Conservation (phyloP, 805 yeast species). For the Wickerhamomyces canadensis region DNA sequence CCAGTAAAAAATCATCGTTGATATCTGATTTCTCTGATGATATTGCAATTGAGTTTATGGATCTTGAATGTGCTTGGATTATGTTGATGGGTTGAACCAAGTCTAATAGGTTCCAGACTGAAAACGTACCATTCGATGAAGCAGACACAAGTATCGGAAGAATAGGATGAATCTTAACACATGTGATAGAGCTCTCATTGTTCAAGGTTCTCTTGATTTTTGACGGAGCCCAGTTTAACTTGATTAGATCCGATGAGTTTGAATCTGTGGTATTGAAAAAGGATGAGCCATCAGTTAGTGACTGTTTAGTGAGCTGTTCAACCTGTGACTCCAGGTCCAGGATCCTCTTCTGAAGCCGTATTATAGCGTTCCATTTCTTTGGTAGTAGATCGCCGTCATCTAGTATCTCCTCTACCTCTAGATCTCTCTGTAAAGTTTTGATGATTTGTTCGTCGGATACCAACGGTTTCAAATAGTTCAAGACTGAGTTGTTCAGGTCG, state of each 20-base stretch:
- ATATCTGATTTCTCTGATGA: slow-evolving; percentile 36
- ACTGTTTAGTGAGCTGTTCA: slow-evolving; percentile 40
- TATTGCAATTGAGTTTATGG: slow-evolving; percentile 54
- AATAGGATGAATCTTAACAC: slow-evolving; percentile 69
- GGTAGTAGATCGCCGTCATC: slow-evolving; percentile 40
- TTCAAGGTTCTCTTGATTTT: slow-evolving; percentile 20
- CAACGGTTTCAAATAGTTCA: slow-evolving; percentile 40
- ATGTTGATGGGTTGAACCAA: slow-evolving; percentile 54
- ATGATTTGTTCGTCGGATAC: slow-evolving; percentile 10
- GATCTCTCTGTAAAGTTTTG: slow-evolving; percentile 17
- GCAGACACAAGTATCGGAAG: slow-evolving; percentile 62
- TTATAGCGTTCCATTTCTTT: slow-evolving; percentile 84
- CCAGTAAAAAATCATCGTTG: slow-evolving; percentile 27
- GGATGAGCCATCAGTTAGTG: slow-evolving; percentile 32
- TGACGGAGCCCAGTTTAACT: slow-evolving; percentile 23
- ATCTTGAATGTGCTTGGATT: slow-evolving; percentile 71
- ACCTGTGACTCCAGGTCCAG: slow-evolving; percentile 63
- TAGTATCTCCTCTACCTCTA: slow-evolving; percentile 14
- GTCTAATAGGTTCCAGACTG: slow-evolving; percentile 67
- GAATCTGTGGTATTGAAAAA: slow-evolving; percentile 14
- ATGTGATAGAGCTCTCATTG: slow-evolving; percentile 47
- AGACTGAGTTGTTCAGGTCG: slow-evolving; percentile 42
- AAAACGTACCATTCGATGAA: slow-evolving; percentile 60
- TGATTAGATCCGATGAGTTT: slow-evolving; percentile 10
- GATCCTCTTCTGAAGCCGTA: slow-evolving; percentile 69